phyloP scores from a whole-genome alignment of 1,284 basidiomycete genomes.

The Sporisorium exsertum region DNA sequence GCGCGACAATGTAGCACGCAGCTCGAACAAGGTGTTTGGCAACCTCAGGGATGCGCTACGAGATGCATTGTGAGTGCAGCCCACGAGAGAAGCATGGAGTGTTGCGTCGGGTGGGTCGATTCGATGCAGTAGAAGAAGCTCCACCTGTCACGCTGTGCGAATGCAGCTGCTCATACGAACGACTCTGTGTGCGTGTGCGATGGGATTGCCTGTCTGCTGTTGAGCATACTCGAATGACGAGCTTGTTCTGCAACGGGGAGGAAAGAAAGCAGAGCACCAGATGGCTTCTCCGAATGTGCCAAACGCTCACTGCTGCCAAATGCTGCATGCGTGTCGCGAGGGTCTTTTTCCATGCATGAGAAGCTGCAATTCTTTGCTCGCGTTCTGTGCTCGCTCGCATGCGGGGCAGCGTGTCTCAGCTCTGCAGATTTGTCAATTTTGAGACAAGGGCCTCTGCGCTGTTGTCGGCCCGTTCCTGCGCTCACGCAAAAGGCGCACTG shows the following conservation, averaged over 20 bases:
- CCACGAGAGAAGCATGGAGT: background rate
- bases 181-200: too few relatives aligned
- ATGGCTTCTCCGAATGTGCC: too few relatives aligned
- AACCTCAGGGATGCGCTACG: constrained; percentile 37
- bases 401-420: background rate
- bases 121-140: background rate
- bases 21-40: constrained; percentile 28
- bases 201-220: too few relatives aligned
- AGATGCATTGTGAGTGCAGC: constrained; percentile 18
- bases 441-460: too few relatives aligned
- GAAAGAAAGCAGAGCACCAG: too few relatives aligned
- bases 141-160: background rate
- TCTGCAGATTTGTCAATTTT: too few relatives aligned
- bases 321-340: background rate
- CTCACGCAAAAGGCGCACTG: too few relatives aligned
- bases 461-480: too few relatives aligned
- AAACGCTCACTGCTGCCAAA: background rate
- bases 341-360: background rate
- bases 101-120: background rate
- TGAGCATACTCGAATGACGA: too few relatives aligned
- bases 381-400: background rate
- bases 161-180: background rate
- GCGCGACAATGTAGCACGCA: constrained; percentile 18
- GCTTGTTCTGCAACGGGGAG: too few relatives aligned
- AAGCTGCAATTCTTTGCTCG: background rate